Evolutionary conservation across 106 monocot species (phyloP).

Genomic region (Gastrodia elata): DNA sequence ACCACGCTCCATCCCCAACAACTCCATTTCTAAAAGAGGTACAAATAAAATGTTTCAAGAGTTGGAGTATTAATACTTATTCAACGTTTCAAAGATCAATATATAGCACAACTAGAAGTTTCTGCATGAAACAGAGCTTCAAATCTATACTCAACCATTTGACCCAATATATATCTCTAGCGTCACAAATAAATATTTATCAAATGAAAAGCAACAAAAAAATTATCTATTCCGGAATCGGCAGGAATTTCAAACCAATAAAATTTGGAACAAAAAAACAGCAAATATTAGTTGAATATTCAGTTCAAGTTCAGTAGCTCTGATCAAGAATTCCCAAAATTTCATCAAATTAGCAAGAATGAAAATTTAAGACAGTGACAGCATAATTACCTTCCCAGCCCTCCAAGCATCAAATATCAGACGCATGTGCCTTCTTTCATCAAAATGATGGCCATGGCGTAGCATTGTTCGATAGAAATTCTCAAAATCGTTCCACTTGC

Average conservation of each 20-base stretch:
- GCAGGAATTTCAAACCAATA: background rate
- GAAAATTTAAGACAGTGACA: background rate
- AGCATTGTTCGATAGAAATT: conserved; percentile 64
- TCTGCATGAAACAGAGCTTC: background rate
- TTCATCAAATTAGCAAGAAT: background rate
- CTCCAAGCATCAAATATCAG: conserved; percentile 73
- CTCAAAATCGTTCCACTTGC: conserved; percentile 78
- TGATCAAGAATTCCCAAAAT: background rate
- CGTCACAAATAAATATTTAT: background rate
- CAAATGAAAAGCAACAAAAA: background rate
- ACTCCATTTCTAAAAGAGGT: background rate
- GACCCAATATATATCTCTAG: too few species aligned
- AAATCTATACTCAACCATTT: background rate
- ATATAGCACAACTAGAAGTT: too few species aligned
- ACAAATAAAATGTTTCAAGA: background rate
- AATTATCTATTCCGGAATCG: background rate
- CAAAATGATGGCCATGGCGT: conserved; percentile 60
- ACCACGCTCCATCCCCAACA: too few species aligned
- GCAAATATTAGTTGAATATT: background rate
- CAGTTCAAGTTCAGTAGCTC: background rate
- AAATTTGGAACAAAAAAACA: background rate
- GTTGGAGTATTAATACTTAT: background rate
- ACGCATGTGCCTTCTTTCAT: conserved; percentile 57
- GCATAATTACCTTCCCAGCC: conserved; percentile 75
- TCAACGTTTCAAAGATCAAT: background rate